Evolutionary conservation across 2,329 filamentous ascomycete species (phyloP).

Genomic region (Zymoseptoria ardabiliae): DNA sequence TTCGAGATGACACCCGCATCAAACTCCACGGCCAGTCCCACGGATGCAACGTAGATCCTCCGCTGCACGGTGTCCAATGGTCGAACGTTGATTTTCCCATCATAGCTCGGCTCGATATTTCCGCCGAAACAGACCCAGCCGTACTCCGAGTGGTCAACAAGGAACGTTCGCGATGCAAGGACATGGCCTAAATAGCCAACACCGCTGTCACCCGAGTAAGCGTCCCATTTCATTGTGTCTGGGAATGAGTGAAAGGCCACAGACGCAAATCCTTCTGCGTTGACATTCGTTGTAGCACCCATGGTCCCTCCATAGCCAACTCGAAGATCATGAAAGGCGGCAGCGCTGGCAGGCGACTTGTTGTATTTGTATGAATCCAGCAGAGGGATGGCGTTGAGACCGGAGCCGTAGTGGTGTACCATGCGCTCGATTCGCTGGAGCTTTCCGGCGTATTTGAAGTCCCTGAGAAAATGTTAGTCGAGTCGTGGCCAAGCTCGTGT

Average conservation of each 20-base stretch:
- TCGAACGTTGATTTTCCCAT: slow-evolving; percentile 29
- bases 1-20: slow-evolving; percentile 40
- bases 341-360: slow-evolving; percentile 23
- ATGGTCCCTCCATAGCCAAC: slow-evolving; percentile 49
- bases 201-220: slow-evolving; percentile 52
- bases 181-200: slow-evolving; percentile 45
- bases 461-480: slow-evolving; percentile 18
- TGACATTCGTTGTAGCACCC: slow-evolving; percentile 50
- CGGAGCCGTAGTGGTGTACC: slow-evolving; percentile 56
- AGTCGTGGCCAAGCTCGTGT: neutral
- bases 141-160: slow-evolving; percentile 39
- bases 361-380: slow-evolving; percentile 45
- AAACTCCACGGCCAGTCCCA: slow-evolving; percentile 36
- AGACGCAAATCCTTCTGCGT: slow-evolving; percentile 47
- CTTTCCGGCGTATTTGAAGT: slow-evolving; percentile 45
- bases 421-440: slow-evolving; percentile 40
- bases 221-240: slow-evolving; percentile 50
- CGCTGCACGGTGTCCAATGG: slow-evolving; percentile 43
- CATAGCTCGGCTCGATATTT: slow-evolving; percentile 23
- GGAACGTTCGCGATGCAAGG: slow-evolving; percentile 45
- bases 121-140: slow-evolving; percentile 48
- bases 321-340: slow-evolving; percentile 45
- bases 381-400: slow-evolving; percentile 50
- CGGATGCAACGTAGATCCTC: slow-evolving; percentile 43
- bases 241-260: slow-evolving; percentile 53